phyloP scores from a whole-genome alignment of 371 early-diverging fungal genomes.

The Encephalitozoon romaleae region DNA sequence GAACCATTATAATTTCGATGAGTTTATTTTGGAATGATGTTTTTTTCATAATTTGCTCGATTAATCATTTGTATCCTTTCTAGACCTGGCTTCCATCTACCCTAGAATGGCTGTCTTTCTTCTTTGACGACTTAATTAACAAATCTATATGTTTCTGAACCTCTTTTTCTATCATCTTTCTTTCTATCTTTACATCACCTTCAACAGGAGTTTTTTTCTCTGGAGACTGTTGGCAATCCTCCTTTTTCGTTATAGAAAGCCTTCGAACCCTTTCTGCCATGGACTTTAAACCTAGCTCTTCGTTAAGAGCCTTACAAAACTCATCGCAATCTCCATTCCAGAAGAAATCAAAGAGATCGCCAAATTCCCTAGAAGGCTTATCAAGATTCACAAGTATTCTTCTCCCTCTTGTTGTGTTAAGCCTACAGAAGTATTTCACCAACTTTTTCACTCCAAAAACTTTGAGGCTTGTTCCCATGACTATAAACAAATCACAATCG shows the following conservation, averaged over 20 bases:
- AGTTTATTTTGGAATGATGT: no score
- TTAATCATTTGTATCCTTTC: background rate
- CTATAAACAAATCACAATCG: slow-evolving; percentile 71
- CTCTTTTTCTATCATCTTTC: background rate
- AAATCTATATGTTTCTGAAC: background rate
- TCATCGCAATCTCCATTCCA: slow-evolving; percentile 58
- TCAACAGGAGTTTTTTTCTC: background rate
- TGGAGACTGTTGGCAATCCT: background rate
- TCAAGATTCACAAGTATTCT: slow-evolving; percentile 56
- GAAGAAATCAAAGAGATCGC: slow-evolving; percentile 57
- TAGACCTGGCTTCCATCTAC: background rate
- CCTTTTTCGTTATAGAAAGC: background rate
- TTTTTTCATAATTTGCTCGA: background rate
- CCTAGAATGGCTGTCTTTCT: background rate
- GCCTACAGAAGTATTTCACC: slow-evolving; percentile 66
- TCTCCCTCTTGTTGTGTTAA: slow-evolving; percentile 33
- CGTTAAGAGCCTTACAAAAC: slow-evolving; percentile 36
- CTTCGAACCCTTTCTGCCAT: background rate
- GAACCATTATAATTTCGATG: no score
- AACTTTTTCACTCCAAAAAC: slow-evolving; percentile 79
- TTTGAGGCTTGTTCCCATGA: slow-evolving; percentile 92
- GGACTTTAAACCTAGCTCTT: background rate
- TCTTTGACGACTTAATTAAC: background rate
- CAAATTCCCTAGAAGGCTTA: slow-evolving; percentile 45
- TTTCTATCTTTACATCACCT: background rate